Base-by-base conservation (phyloP, 495 filamentous ascomycete species). In the Aspergillus funiculosus region DNA sequence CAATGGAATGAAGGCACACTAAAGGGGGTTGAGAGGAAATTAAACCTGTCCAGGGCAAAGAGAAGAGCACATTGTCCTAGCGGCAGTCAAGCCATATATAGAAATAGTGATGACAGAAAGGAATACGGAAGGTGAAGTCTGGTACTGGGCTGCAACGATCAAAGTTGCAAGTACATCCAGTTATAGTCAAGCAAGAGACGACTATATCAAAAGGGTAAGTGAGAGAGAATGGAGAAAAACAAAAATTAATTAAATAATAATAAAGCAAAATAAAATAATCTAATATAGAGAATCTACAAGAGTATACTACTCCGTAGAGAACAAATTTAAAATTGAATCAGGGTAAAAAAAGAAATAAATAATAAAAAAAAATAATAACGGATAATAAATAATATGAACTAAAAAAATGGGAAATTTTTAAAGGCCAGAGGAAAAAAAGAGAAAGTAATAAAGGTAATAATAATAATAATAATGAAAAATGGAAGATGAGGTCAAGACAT, bases 401-500 rank as follows among this genome's bases (percentile, higher is more conserved):
- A n/a, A n/a, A n/a, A n/a, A n/a, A n/a, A n/a, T n/a, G n/a, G n/a
- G n/a, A n/a, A n/a, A n/a, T n/a, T n/a, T n/a, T n/a, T n/a, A n/a
- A n/a, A n/a, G n/a, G n/a, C n/a, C n/a, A n/a, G n/a, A n/a, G n/a
- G n/a, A n/a, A n/a, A 40, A 53, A 41, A 27, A 29, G 37, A 13
- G 13, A 30, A 43, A 42, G 35, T 29, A 35, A 27, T 38, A 34
- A 51, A 41, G 43, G 34, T 43, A 20, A 52, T 49, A 51, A 50
- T 43, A 51, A 52, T 44, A 58, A 50, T 30, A 51, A 43, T 35
- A 20, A 48, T 28, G 38, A 44, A 50, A 48, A 49, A 56, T 49
- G 48, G 48, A 61, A 55, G 55, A 64, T 62, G 64, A 68, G 59
- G 64, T 71, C 66, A 69, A 68, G 62, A 66, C 67, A 68, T 69